Conservation (phyloP, 805 yeast genomes). For the Cyberlindnera euphorbiae region DNA sequence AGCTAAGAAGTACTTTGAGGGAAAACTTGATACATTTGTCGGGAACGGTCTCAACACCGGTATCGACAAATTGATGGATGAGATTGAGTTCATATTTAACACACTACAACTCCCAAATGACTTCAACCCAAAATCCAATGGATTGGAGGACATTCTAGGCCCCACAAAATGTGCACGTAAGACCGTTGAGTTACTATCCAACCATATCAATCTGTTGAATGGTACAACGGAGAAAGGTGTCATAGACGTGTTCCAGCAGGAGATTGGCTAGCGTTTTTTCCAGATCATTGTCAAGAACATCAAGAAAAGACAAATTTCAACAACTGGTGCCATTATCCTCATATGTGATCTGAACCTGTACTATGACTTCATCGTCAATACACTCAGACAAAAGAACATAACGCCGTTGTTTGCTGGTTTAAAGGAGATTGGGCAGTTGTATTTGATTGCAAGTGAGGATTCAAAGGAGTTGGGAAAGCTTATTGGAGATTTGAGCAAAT, state of each 20-base stretch:
- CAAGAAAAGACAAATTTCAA: conserved; percentile 67
- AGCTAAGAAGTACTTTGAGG: conserved; percentile 77
- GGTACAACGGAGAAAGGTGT: conserved; percentile 86
- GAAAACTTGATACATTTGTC: conserved; percentile 76
- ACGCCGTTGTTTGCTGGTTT: conserved; percentile 74
- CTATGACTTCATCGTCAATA: conserved; percentile 61
- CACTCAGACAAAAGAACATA: conserved; percentile 60
- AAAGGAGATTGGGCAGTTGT: conserved; percentile 81
- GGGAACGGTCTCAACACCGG: conserved; percentile 94
- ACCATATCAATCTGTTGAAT: conserved; percentile 66
- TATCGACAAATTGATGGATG: conserved; percentile 80
- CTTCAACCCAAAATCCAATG: conserved; percentile 43
- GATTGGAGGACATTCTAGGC: conserved; percentile 28
- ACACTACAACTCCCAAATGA: conserved; percentile 56
- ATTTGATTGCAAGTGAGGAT: conserved; percentile 64
- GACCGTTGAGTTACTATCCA: conserved; percentile 56
- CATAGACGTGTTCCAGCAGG: conserved; percentile 90
- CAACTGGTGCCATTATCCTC: conserved; percentile 75
- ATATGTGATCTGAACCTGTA: conserved; percentile 79
- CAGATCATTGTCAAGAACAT: conserved; percentile 70
- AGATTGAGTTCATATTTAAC: conserved; percentile 59
- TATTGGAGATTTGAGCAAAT: conserved; percentile 77
- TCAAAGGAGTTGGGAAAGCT: conserved; percentile 81
- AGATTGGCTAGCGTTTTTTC: conserved; percentile 84
- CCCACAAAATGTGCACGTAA: conserved; percentile 64